Evolutionary conservation across 495 filamentous ascomycete genomes (phyloP).

Genomic region (Polyplosphaeria fusca): DNA sequence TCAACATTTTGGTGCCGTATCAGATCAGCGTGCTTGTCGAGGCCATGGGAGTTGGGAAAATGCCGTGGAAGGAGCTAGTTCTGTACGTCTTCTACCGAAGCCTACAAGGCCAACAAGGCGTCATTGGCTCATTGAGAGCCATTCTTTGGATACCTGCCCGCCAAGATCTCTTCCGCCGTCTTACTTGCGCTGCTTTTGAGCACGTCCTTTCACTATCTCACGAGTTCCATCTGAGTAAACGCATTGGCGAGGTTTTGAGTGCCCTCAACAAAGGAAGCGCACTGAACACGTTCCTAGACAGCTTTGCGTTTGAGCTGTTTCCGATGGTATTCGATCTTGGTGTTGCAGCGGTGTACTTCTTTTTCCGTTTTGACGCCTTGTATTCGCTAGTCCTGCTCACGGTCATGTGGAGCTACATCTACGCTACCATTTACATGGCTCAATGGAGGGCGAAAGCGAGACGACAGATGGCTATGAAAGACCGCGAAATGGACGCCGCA

Average conservation of each 20-base stretch:
- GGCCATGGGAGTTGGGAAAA: background rate
- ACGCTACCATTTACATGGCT: conserved; percentile 18
- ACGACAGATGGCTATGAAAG: conserved; percentile 9
- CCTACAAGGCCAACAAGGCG: conserved; percentile 14
- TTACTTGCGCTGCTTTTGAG: conserved; percentile 8
- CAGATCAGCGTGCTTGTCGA: conserved; percentile 6
- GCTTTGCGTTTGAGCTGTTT: conserved; percentile 15
- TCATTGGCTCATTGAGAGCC: conserved; percentile 7
- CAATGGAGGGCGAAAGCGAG: conserved; percentile 8
- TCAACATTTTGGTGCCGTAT: conserved; percentile 16
- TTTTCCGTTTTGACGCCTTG: conserved; percentile 1
- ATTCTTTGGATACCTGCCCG: conserved; percentile 15
- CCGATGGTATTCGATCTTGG: conserved; percentile 20
- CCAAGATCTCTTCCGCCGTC: conserved; percentile 3
- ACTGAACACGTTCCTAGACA: conserved; percentile 18
- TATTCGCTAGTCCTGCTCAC: conserved; percentile 8
- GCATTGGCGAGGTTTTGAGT: conserved; percentile 15
- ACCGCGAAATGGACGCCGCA: conserved; percentile 12
- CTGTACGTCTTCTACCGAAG: conserved; percentile 9
- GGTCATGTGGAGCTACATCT: conserved; percentile 11
- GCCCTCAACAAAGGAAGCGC: conserved; percentile 19
- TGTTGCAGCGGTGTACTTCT: conserved; percentile 11
- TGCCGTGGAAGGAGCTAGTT: background rate
- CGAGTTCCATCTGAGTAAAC: conserved; percentile 16
- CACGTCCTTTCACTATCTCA: conserved; percentile 12